Conservation (phyloP, 139 green algal species). For the Coelastrella sp. region DNA sequence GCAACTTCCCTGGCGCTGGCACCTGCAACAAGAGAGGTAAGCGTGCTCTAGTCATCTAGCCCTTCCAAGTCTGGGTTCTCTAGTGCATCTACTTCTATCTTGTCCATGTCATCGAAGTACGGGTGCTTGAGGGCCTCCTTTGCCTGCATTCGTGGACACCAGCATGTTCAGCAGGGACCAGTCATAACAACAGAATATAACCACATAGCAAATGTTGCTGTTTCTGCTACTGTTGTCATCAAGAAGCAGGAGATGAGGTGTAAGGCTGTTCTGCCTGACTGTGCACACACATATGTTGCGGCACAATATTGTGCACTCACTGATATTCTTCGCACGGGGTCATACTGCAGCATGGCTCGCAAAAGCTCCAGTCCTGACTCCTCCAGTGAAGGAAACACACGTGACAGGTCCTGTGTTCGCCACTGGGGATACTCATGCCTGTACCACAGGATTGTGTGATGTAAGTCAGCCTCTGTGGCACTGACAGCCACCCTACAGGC, state of each 20-base stretch:
- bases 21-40: no score
- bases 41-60: neutral
- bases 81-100: constrained; percentile 75
- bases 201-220: no score
- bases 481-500: no score
- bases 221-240: no score
- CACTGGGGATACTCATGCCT: constrained; percentile 80
- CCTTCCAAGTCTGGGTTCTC: constrained; percentile 69
- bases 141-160: constrained; percentile 67
- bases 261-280: neutral
- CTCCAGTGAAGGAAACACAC: constrained; percentile 85
- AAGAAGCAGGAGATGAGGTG: no score
- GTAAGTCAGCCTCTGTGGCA: no score
- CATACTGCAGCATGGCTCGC: constrained; percentile 80
- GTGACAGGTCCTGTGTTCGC: constrained; percentile 66
- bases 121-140: constrained; percentile 95
- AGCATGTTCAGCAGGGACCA: neutral
- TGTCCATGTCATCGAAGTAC: constrained; percentile 95
- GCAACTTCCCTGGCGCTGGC: no score
- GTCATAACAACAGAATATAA: no score
- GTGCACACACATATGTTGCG: neutral
- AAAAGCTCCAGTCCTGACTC: constrained; percentile 83
- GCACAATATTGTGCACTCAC: constrained; percentile 54
- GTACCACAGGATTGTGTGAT: neutral
- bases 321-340: constrained; percentile 84